phyloP scores from a whole-genome alignment of 2,329 filamentous ascomycete species.

The Colletotrichum paranaense region DNA sequence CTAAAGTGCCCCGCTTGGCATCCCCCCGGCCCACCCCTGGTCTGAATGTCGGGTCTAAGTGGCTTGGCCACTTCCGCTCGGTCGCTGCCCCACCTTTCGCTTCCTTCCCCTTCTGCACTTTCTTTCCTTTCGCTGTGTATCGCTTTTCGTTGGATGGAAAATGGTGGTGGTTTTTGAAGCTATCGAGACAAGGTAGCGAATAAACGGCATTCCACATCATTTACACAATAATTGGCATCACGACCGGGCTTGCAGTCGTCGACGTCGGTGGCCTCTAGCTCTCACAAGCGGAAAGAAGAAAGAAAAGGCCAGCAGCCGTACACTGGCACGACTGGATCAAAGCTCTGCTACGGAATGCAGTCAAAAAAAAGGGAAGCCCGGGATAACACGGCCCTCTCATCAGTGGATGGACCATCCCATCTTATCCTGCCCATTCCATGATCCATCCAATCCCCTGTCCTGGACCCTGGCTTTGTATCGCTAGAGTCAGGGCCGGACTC shows the following conservation, averaged over 20 bases:
- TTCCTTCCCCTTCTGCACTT: not conserved
- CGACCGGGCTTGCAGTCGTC: not conserved
- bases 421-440: not conserved
- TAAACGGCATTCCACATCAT: not conserved
- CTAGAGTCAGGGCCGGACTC: slow-evolving; percentile 16
- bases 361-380: not conserved
- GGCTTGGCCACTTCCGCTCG: slow-evolving; percentile 9
- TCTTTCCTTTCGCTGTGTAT: not conserved
- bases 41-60: slow-evolving; percentile 2
- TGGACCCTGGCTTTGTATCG: slow-evolving; percentile 17
- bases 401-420: not conserved
- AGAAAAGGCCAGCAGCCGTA: too few relatives aligned
- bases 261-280: not conserved
- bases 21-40: not conserved
- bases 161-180: not conserved
- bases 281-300: not conserved
- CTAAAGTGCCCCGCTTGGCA: not conserved
- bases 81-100: not conserved
- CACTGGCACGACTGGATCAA: not conserved
- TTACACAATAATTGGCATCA: not conserved
- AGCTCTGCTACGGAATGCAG: not conserved
- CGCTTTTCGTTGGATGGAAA: not conserved
- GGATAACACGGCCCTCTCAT: slow-evolving; percentile 15
- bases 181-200: not conserved
- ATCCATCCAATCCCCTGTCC: slow-evolving; percentile 12